phyloP scores from a whole-genome alignment of 2,329 filamentous ascomycete genomes.

The Fusarium subglutinans region DNA sequence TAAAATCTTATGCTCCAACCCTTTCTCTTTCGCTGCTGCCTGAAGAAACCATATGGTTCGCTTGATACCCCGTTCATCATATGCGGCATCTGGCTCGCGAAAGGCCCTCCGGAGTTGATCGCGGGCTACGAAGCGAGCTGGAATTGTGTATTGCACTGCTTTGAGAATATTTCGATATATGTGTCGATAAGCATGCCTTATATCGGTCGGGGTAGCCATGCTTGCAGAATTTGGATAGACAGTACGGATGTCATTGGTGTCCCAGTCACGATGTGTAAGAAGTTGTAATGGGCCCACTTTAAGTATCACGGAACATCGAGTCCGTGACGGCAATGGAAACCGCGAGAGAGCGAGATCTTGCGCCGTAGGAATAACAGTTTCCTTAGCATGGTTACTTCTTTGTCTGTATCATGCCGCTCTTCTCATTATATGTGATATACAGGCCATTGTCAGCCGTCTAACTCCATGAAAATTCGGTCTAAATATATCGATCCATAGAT shows the following conservation, averaged over 20 bases:
- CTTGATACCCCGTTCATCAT: slow-evolving; percentile 62
- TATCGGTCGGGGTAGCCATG: slow-evolving; percentile 48
- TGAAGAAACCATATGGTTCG: slow-evolving; percentile 77
- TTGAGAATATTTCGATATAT: slow-evolving; percentile 74
- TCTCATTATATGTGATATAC: slow-evolving; percentile 29
- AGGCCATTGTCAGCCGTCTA: slow-evolving; percentile 24
- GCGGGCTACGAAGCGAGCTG: slow-evolving; percentile 70
- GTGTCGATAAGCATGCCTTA: slow-evolving; percentile 74
- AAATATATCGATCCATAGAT: slow-evolving; percentile 27
- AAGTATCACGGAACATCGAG: background rate
- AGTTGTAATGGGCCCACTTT: slow-evolving; percentile 21
- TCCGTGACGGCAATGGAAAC: background rate
- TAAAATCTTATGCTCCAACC: slow-evolving; percentile 76
- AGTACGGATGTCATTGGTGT: background rate
- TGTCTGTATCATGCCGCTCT: slow-evolving; percentile 1
- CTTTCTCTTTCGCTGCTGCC: slow-evolving; percentile 69
- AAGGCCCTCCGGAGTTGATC: slow-evolving; percentile 70
- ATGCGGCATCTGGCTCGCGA: slow-evolving; percentile 54
- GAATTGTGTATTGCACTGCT: slow-evolving; percentile 76
- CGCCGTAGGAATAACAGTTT: background rate
- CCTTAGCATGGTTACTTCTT: background rate
- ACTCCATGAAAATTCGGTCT: slow-evolving; percentile 33
- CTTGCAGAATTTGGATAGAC: background rate
- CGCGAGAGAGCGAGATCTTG: background rate
- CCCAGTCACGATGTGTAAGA: background rate